A percentile compares a stretch with the other conserved stretches of the same genome.
These are phyloP conservation scores for Fagus crenata DNA, from an alignment of 306 rosid genomes.

Conservation along the genomic window DNA sequence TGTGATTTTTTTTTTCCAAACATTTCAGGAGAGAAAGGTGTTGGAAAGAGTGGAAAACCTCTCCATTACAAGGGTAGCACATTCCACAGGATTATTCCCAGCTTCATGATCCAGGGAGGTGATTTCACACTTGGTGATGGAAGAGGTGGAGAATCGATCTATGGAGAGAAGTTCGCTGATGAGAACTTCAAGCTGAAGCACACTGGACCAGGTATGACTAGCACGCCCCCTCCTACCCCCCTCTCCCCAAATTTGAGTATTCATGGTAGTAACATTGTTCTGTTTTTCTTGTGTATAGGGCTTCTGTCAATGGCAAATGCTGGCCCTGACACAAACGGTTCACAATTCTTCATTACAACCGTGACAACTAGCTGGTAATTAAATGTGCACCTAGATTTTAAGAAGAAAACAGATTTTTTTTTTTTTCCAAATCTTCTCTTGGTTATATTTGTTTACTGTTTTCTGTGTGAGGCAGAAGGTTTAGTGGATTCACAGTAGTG, in stretches of 20 bases:
- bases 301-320: constrained; percentile 94
- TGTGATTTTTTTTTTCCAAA: not conserved
- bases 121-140: constrained; percentile 96
- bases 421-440: not conserved
- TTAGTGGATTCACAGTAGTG: not conserved
- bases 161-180: constrained; percentile 90
- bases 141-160: constrained; percentile 95
- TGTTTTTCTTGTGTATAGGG: constrained; percentile 45
- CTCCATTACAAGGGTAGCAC: constrained; percentile 86
- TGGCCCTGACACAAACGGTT: constrained; percentile 87
- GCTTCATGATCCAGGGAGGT: constrained; percentile 99
- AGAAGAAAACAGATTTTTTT: constrained; percentile 12
- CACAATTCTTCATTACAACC: constrained; percentile 95
- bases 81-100: constrained; percentile 94
- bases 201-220: constrained; percentile 77
- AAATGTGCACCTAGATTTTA: constrained; percentile 1
- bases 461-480: too few species aligned
- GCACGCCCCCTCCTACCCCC: not conserved
- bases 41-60: constrained; percentile 80
- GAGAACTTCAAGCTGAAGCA: constrained; percentile 96
- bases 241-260: not conserved
- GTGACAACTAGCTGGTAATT: constrained; percentile 96
- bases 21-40: constrained; percentile 86
- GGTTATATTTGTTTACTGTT: not conserved
- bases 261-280: not conserved